These are phyloP conservation scores for Candolleomyces efflorescens DNA, from an alignment of 768 basidiomycete species.

Conservation along the genomic window DNA sequence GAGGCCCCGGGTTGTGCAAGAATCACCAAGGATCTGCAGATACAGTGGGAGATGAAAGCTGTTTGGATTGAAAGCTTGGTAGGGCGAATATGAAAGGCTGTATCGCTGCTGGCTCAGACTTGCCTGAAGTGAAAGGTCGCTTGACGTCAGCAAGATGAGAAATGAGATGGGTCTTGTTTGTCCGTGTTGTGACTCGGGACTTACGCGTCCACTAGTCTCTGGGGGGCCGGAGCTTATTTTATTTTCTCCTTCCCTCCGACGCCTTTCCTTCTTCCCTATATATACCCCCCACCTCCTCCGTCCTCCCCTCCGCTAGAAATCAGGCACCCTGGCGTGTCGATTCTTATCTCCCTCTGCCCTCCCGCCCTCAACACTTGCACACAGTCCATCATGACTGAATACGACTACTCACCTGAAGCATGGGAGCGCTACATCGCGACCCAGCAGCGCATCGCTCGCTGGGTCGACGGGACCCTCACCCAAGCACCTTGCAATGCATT, in stretches of 20 bases:
- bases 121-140: too few species aligned
- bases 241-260: neutral
- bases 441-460: conserved; percentile 13
- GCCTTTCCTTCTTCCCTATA: conserved; percentile 4
- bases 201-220: too few species aligned
- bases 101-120: too few species aligned
- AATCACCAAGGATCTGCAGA: too few species aligned
- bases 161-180: neutral
- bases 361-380: neutral
- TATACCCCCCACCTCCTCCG: neutral
- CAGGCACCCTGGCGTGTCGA: neutral
- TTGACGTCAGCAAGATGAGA: too few species aligned
- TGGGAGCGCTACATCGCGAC: conserved; percentile 13
- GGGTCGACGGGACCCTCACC: conserved; percentile 9
- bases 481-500: conserved; percentile 9
- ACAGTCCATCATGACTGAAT: conserved; percentile 14
- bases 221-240: neutral
- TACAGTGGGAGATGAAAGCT: too few species aligned
- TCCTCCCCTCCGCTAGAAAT: neutral
- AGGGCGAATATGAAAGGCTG: too few species aligned
- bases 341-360: neutral
- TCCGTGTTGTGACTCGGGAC: too few species aligned
- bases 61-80: too few species aligned
- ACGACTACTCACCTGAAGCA: conserved; percentile 14
- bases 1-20: too few species aligned